Conservation (phyloP, 495 filamentous ascomycete genomes). For the Viridothelium virens region DNA sequence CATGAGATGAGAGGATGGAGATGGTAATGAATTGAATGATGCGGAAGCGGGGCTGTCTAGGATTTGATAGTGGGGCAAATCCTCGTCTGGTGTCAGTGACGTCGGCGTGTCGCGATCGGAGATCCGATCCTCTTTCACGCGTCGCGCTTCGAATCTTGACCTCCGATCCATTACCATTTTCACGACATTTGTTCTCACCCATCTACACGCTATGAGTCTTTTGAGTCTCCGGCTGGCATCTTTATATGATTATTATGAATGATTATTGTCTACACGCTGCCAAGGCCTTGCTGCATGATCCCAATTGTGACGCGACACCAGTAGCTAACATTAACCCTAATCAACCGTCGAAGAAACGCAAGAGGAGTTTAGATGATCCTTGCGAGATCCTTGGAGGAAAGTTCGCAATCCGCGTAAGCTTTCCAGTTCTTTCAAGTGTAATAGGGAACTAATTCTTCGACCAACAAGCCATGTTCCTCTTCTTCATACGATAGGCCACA, state of each 20-base stretch:
- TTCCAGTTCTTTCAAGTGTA: not conserved
- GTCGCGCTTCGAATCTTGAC: not conserved
- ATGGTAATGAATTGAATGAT: not conserved
- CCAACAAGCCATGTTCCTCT: slow-evolving; percentile 9
- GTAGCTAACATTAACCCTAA: not conserved
- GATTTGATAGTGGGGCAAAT: not conserved
- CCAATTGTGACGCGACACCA: not conserved
- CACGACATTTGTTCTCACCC: not conserved
- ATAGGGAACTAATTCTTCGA: not conserved
- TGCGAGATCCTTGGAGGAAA: not conserved
- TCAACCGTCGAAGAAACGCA: not conserved
- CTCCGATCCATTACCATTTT: not conserved
- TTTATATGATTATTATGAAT: slow-evolving; percentile 2
- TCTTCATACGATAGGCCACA: slow-evolving; percentile 8
- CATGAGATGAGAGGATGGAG: not conserved
- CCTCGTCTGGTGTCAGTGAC: not conserved
- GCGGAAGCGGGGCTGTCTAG: not conserved
- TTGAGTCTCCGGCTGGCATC: not conserved
- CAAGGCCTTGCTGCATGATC: not conserved
- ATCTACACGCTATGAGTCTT: not conserved
- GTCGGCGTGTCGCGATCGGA: slow-evolving; percentile 5
- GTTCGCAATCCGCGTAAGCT: not conserved
- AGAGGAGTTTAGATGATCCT: not conserved
- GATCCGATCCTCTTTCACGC: not conserved
- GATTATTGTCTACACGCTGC: not conserved